Base-by-base conservation (phyloP, 106 monocot genomes). In the Apostasia ramifera region DNA sequence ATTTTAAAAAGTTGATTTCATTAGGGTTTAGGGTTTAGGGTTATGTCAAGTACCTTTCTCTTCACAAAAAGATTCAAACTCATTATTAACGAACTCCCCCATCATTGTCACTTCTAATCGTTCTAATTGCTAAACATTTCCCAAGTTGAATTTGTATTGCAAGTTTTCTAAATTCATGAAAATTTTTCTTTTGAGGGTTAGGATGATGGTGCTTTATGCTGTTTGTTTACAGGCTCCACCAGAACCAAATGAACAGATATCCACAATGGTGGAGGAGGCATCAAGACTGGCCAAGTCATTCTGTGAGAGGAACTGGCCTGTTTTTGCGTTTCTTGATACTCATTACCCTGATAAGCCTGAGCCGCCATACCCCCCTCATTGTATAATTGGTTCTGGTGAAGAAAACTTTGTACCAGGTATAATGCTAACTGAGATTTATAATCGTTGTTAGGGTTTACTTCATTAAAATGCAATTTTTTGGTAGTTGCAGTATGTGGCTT, bases 351-450 rank as follows among this genome's bases (percentile, higher is more conserved):
- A 89, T 55, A 88, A 86, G 66, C 92, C 89, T 9, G 92, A 97
- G 66, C 81, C 67, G 38, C 95, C 95, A 39, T 97, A 89, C 74
- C 95, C 92, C 5, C 92, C 92, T 47, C 92, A 97, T 80, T 92
- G 95, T 77, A 89, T 92, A 3, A 70, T 97, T 62, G 92, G 92
- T 37, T 59, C 92, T 0, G 95, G 89, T 1, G 92, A 92, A 78
- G 95, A 89, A 70, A 78, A 92, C 38, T 70, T 97, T 49, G 86
- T 97, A 46, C 92, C 95, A 66, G 95, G 91, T 92, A 79, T 44
- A 42, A 1, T 66, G 37, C 3, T 46, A 2, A 1, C 65, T 44
- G 46, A 65, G 13, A 47, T 12, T 65, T 13, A 13, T 12, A 47
- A 11, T 39, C 15, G 37, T 4, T 1, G 0, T 41, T 57, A 37